These are phyloP conservation scores for Septoria linicola DNA, from an alignment of 2,329 filamentous ascomycete species.

Conservation along the genomic window DNA sequence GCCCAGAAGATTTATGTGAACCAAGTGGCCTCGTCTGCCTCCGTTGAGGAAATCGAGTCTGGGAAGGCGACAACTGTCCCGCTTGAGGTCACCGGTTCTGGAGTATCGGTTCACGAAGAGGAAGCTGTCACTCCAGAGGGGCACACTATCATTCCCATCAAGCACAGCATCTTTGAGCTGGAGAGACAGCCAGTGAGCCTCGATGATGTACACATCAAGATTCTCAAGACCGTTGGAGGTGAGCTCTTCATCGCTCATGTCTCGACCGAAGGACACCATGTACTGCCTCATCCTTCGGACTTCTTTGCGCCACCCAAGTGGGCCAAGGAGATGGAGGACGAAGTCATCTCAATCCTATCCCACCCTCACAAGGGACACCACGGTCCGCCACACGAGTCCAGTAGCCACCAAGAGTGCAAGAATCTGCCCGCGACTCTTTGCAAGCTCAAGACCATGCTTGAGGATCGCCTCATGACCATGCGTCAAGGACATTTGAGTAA, in stretches of 20 bases:
- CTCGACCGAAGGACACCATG: conserved; percentile 6
- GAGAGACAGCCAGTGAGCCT: conserved; percentile 53
- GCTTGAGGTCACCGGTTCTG: conserved; percentile 35
- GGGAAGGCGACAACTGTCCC: conserved; percentile 37
- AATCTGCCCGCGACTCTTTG: conserved; percentile 51
- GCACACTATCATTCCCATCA: conserved; percentile 54
- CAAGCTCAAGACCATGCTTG: conserved; percentile 55
- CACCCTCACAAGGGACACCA: conserved; percentile 5
- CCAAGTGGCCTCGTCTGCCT: conserved; percentile 30
- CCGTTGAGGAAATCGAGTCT: conserved; percentile 27
- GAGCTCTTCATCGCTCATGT: conserved; percentile 55
- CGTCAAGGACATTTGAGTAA: conserved; percentile 28
- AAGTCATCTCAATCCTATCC: conserved; percentile 17
- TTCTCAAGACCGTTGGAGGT: conserved; percentile 59
- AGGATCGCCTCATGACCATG: conserved; percentile 49
- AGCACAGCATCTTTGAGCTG: conserved; percentile 61
- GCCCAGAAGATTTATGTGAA: conserved; percentile 25
- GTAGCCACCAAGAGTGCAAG: conserved; percentile 40
- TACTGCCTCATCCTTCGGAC: conserved; percentile 11
- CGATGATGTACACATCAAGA: conserved; percentile 57
- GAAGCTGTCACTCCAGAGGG: conserved; percentile 53
- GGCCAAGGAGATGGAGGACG: conserved; percentile 12
- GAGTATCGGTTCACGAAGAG: conserved; percentile 39
- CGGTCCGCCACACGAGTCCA: conserved; percentile 13
- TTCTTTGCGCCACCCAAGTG: conserved; percentile 15